Evolutionary conservation across 2,329 filamentous ascomycete species (phyloP).

Genomic region (Colletotrichum cereale): DNA sequence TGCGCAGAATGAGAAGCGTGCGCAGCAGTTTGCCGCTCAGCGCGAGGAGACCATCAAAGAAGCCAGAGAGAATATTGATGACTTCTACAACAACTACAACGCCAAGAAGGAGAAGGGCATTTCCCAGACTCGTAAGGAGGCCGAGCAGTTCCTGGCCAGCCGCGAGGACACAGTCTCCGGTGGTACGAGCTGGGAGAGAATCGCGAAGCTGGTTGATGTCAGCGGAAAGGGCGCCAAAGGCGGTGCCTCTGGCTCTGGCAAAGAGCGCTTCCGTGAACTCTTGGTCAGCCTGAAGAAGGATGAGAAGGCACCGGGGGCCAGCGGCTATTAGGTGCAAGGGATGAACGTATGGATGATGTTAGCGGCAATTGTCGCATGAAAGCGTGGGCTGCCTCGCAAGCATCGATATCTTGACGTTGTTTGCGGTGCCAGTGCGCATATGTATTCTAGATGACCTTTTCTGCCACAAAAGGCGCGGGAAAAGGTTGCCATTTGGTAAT

Average conservation of each 20-base stretch:
- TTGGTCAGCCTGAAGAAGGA: slow-evolving; percentile 91
- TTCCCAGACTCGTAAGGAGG: slow-evolving; percentile 88
- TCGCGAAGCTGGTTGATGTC: slow-evolving; percentile 96
- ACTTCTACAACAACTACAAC: slow-evolving; percentile 99
- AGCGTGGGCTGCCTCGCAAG: not conserved
- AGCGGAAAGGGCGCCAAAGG: slow-evolving; percentile 92
- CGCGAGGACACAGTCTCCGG: slow-evolving; percentile 94
- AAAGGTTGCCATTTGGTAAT: slow-evolving; percentile 25
- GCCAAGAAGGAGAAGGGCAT: slow-evolving; percentile 96
- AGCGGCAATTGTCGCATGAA: not conserved
- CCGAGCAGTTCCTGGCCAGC: slow-evolving; percentile 89
- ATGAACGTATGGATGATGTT: not conserved
- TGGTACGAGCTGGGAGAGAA: slow-evolving; percentile 98
- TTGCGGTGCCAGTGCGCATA: slow-evolving; percentile 4
- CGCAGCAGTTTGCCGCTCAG: slow-evolving; percentile 84
- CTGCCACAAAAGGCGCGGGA: slow-evolving; percentile 17
- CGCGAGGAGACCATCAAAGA: slow-evolving; percentile 89
- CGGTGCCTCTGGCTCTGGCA: slow-evolving; percentile 89
- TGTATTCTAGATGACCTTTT: slow-evolving; percentile 36
- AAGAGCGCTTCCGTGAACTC: slow-evolving; percentile 95
- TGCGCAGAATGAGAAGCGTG: slow-evolving; percentile 83
- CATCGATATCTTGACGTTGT: not conserved
- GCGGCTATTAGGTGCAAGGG: slow-evolving; percentile 64
- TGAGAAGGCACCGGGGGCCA: slow-evolving; percentile 81
- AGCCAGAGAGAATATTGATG: slow-evolving; percentile 94